Conservation (phyloP, 108 stramenopile species). For the Discostella stelligeroides region DNA sequence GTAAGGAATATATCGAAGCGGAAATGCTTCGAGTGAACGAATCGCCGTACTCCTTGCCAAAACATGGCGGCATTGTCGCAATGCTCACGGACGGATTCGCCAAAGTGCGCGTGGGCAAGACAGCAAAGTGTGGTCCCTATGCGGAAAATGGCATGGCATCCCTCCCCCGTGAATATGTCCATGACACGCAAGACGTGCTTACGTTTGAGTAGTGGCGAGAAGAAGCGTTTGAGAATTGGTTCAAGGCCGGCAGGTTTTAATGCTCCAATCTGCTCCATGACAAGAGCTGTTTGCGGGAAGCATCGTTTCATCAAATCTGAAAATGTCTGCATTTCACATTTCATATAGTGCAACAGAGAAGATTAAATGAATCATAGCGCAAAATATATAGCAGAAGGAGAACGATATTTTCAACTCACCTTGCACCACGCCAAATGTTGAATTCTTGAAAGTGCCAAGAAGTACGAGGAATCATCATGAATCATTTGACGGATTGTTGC, state of each 20-base stretch:
- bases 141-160: conserved; percentile 45
- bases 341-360: background rate
- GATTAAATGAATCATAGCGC: background rate
- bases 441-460: conserved; percentile 55
- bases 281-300: conserved; percentile 44
- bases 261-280: conserved; percentile 52
- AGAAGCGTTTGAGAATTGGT: conserved; percentile 48
- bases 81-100: conserved; percentile 35
- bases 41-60: conserved; percentile 45
- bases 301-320: conserved; percentile 61
- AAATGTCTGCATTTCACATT: conserved; percentile 49
- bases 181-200: conserved; percentile 49
- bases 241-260: conserved; percentile 41
- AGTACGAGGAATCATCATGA: conserved; percentile 54
- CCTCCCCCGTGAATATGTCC: conserved; percentile 51
- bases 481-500: conserved; percentile 53
- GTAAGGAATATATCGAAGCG: conserved; percentile 34
- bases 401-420: background rate
- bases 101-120: conserved; percentile 46
- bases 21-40: conserved; percentile 47
- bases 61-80: conserved; percentile 46
- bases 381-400: background rate
- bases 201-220: conserved; percentile 35
- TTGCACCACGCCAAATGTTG: conserved; percentile 71
- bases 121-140: conserved; percentile 50